These are phyloP conservation scores for Pyrenophora teres DNA, from an alignment of 2,329 filamentous ascomycete genomes.

Conservation along the genomic window DNA sequence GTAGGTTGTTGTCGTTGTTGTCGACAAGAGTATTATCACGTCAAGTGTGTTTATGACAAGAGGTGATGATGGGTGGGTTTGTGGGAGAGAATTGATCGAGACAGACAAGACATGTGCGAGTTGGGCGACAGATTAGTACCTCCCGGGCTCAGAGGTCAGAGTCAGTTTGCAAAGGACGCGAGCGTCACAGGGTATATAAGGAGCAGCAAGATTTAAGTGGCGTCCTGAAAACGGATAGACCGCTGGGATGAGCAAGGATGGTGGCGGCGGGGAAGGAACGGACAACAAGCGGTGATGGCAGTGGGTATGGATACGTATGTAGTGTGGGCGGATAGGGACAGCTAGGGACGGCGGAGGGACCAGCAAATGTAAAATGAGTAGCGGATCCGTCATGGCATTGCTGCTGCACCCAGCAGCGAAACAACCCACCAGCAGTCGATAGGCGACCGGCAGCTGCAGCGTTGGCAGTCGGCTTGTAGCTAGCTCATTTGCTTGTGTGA, in stretches of 20 bases:
- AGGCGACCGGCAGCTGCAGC: slow-evolving; percentile 34
- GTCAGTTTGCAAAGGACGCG: slow-evolving; percentile 36
- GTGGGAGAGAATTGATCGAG: slow-evolving; percentile 16
- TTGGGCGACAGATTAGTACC: slow-evolving; percentile 31
- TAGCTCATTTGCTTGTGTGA: slow-evolving; percentile 33
- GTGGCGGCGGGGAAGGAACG: slow-evolving; percentile 46
- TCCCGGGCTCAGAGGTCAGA: slow-evolving; percentile 32
- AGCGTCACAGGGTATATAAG: slow-evolving; percentile 47
- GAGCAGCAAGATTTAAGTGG: slow-evolving; percentile 48
- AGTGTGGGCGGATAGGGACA: slow-evolving; percentile 45
- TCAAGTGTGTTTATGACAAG: slow-evolving; percentile 12
- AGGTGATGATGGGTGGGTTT: slow-evolving; percentile 6
- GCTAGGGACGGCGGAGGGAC: slow-evolving; percentile 31
- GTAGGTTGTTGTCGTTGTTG: background rate
- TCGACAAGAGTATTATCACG: background rate
- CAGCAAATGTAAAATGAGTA: slow-evolving; percentile 39
- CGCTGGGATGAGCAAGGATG: slow-evolving; percentile 43
- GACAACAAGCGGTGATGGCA: slow-evolving; percentile 46
- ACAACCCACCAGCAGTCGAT: slow-evolving; percentile 31
- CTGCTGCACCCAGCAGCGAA: slow-evolving; percentile 18
- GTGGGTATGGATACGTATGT: slow-evolving; percentile 45
- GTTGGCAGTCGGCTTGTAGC: slow-evolving; percentile 33
- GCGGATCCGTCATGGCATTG: slow-evolving; percentile 35
- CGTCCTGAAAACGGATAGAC: slow-evolving; percentile 44
- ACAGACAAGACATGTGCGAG: slow-evolving; percentile 41